Evolutionary conservation across 2,329 filamentous ascomycete species (phyloP), one percentile per base, ranked within the genome.

Genomic region (Colletotrichum tanaceti): DNA sequence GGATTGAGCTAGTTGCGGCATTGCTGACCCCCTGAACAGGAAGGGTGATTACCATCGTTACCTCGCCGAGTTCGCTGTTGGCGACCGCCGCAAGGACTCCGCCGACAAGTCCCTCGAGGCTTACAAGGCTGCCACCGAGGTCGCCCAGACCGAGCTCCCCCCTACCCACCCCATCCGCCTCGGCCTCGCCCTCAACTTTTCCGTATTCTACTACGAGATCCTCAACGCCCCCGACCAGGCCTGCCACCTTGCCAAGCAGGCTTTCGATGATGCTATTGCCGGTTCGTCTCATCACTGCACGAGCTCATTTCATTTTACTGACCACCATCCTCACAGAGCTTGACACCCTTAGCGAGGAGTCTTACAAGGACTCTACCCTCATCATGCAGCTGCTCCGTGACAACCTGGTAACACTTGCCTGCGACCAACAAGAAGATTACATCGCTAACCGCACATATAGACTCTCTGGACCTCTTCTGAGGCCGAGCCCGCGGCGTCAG

Each of bases 1-100:
- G n/a, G 14, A 14, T 18, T 35, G 24, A 32, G 35, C 13, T n/a
- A 14, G 18, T 11, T 28, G 5, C 18, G 38, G 24, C 47, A 55
- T 13, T 35, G 14, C 50, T 68, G 49, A 68, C 46, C n/a, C 46
- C 10, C 14, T 38, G 16, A 57, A 80, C 74, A 97, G 94, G 94
- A 98, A 97, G 93, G 95, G 95, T 83, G 95, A 98, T 85, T 98
- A 98, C 89, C 94, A 98, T 90, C 94, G 94, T 81, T 98, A 98
- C 86, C 93, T 98, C 72, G 95, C 95, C 80, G 95, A 98, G 88
- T 98, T 98, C 81, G 95, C 94, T 78, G 87, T 93, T 81, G 93
- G 94, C 78, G 94, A 98, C 81, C 93, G 93, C 87, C 94, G 95
- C 86, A 97, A 97, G 91, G 90, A 89, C 76, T 95, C 94, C 73